These are phyloP conservation scores for Vitis riparia DNA, from an alignment of 164 flowering plant genomes.

Conservation along the genomic window DNA sequence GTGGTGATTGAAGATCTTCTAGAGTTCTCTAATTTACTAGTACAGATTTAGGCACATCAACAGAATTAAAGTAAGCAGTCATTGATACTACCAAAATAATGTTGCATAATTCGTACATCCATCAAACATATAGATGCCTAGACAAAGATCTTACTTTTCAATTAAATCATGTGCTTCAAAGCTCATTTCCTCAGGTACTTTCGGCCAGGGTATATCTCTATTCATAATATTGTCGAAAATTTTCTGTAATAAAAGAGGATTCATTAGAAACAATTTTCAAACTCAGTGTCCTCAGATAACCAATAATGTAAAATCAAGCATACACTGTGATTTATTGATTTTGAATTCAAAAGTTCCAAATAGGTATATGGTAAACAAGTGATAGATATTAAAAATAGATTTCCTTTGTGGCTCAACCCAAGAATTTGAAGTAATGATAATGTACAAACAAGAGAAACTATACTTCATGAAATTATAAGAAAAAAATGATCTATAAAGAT, in stretches of 20 bases:
- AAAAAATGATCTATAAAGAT: no score
- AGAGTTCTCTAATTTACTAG: no score
- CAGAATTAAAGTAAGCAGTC: neutral
- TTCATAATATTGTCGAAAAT: conserved; percentile 96
- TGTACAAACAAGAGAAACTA: no score
- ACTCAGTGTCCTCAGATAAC: neutral
- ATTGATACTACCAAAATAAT: neutral
- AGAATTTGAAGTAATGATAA: no score
- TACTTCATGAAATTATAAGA: no score
- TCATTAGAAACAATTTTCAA: conserved; percentile 5
- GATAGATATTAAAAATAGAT: neutral
- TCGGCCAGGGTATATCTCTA: conserved; percentile 94
- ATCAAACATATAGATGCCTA: neutral
- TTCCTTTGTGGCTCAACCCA: no score
- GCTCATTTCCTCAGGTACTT: conserved; percentile 88
- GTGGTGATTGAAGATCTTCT: no score
- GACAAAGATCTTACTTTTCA: conserved; percentile 62
- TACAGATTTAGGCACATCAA: neutral
- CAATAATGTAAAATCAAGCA: neutral
- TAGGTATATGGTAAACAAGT: neutral
- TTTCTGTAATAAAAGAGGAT: conserved; percentile 55
- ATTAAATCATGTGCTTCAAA: conserved; percentile 82
- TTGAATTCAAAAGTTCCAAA: neutral
- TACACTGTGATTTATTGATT: neutral
- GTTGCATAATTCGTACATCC: neutral